A percentile compares a stretch with the other conserved stretches of the same genome.
phyloP scores from a whole-genome alignment of 495 filamentous ascomycete species.

The Aspergillus funiculosus region DNA sequence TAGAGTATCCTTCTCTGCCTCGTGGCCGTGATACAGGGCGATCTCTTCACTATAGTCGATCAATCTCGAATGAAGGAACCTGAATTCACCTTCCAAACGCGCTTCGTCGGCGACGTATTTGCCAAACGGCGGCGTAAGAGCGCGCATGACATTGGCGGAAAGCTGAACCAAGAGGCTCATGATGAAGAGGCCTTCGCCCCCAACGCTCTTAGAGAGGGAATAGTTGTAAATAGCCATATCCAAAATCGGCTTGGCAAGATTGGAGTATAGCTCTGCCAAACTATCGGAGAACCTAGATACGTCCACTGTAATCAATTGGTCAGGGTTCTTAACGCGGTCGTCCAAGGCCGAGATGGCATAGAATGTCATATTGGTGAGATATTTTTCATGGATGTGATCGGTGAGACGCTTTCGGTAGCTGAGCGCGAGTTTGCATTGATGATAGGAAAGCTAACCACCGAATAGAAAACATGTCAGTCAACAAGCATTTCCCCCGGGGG shows the following conservation, averaged over 20 bases:
- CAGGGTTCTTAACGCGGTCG: slow-evolving; percentile 96
- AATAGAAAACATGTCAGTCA: slow-evolving; percentile 1
- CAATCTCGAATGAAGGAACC: slow-evolving; percentile 87
- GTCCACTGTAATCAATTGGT: slow-evolving; percentile 95
- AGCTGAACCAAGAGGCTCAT: slow-evolving; percentile 92
- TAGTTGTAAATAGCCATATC: slow-evolving; percentile 97
- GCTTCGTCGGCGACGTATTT: slow-evolving; percentile 98
- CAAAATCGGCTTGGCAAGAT: slow-evolving; percentile 89
- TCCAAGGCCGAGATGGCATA: slow-evolving; percentile 93
- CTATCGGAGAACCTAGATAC: slow-evolving; percentile 94
- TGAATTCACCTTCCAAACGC: slow-evolving; percentile 88
- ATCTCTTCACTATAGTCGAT: slow-evolving; percentile 96
- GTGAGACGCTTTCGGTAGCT: slow-evolving; percentile 90
- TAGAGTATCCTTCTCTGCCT: slow-evolving; percentile 92
- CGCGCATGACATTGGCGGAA: slow-evolving; percentile 88
- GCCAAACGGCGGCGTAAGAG: slow-evolving; percentile 93
- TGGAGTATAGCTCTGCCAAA: slow-evolving; percentile 90
- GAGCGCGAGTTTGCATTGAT: slow-evolving; percentile 89
- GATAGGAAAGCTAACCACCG: slow-evolving; percentile 74
- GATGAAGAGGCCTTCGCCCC: slow-evolving; percentile 87
- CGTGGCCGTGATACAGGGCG: slow-evolving; percentile 86
- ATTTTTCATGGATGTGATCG: slow-evolving; percentile 85
- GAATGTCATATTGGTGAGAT: slow-evolving; percentile 94
- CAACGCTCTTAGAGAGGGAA: slow-evolving; percentile 84
- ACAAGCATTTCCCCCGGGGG: not conserved